These are phyloP conservation scores for Starmerella stigmatis DNA, from an alignment of 805 yeast genomes.

Conservation along the genomic window DNA sequence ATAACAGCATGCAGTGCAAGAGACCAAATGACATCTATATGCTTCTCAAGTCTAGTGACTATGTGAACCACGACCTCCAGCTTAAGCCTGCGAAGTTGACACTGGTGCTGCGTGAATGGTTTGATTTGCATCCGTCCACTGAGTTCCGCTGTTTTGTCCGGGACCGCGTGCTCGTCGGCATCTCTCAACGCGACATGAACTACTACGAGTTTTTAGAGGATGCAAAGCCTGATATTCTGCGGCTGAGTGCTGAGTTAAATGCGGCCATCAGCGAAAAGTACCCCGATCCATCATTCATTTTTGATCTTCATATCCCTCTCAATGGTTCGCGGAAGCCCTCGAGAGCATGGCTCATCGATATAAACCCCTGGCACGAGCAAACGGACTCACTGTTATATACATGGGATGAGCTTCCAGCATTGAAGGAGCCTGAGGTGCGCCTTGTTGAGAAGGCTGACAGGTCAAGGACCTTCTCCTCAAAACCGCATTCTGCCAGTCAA, in stretches of 20 bases:
- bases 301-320: slow-evolving; percentile 76
- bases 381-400: slow-evolving; percentile 71
- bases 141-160: slow-evolving; percentile 84
- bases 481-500: slow-evolving; percentile 79
- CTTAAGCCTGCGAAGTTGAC: slow-evolving; percentile 36
- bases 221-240: slow-evolving; percentile 39
- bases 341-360: slow-evolving; percentile 61
- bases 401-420: slow-evolving; percentile 62
- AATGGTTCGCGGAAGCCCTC: slow-evolving; percentile 38
- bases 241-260: slow-evolving; percentile 46
- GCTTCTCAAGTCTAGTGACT: slow-evolving; percentile 75
- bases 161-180: slow-evolving; percentile 53
- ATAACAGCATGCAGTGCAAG: slow-evolving; percentile 62
- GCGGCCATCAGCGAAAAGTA: slow-evolving; percentile 33
- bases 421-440: slow-evolving; percentile 39
- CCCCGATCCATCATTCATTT: slow-evolving; percentile 47
- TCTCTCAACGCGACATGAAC: slow-evolving; percentile 78
- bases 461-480: slow-evolving; percentile 62
- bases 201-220: slow-evolving; percentile 60
- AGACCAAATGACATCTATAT: slow-evolving; percentile 67
- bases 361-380: slow-evolving; percentile 71
- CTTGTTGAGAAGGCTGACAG: slow-evolving; percentile 54
- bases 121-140: slow-evolving; percentile 70
- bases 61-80: slow-evolving; percentile 72
- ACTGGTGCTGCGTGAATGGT: slow-evolving; percentile 74